These are phyloP conservation scores for Penicillium freii DNA, from an alignment of 2,329 filamentous ascomycete species.

Conservation along the genomic window DNA sequence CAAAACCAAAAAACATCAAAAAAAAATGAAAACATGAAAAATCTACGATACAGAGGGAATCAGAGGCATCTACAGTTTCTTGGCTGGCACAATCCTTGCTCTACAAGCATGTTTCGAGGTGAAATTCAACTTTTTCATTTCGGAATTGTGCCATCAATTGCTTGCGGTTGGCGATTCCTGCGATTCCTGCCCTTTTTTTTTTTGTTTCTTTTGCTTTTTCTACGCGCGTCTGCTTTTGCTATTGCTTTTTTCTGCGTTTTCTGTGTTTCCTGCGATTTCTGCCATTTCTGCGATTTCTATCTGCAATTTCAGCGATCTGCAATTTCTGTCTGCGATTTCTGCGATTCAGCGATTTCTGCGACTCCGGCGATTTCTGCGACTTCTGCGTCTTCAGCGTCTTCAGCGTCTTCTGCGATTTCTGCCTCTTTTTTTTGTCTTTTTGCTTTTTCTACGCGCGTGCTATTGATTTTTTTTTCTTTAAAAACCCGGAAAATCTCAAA, in stretches of 20 bases:
- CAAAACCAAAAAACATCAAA: not conserved
- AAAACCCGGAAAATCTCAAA: not conserved
- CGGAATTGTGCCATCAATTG: not conserved
- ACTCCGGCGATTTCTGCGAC: too few species aligned
- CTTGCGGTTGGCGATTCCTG: not conserved
- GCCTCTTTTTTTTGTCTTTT: too few species aligned
- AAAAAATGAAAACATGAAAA: not conserved
- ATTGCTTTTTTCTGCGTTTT: not conserved
- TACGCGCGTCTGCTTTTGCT: not conserved
- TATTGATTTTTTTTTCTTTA: not conserved
- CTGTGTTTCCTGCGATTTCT: too few species aligned
- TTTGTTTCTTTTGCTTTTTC: too few species aligned
- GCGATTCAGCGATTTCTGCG: too few species aligned
- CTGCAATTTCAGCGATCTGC: too few species aligned
- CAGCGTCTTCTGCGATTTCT: too few species aligned
- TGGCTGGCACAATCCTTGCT: not conserved
- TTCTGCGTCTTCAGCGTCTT: too few species aligned
- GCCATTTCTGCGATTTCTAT: too few species aligned
- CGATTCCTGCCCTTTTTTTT: not conserved
- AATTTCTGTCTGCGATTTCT: too few species aligned
- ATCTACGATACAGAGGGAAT: too few species aligned
- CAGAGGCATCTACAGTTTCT: not conserved
- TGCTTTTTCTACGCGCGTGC: too few species aligned
- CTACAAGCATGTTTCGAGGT: not conserved
- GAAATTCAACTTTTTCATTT: not conserved